Evolutionary conservation across 257 asterid species (phyloP), one percentile per base, ranked within the genome.

Genomic region (Nicotiana attenuata): DNA sequence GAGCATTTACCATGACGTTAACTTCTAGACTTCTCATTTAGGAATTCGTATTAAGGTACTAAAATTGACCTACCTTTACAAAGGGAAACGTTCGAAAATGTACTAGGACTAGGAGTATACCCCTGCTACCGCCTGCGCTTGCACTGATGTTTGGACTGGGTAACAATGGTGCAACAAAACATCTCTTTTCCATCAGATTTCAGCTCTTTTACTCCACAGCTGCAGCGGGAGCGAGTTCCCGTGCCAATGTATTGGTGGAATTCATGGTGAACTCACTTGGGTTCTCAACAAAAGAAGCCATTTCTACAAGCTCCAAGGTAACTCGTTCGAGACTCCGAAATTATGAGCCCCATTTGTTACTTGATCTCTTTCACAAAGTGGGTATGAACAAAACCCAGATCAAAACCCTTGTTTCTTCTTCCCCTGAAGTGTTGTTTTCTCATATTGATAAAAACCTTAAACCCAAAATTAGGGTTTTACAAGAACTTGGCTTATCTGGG

Each of bases 231-330:
- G 24, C 24, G 1, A 19, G 1, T 16, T 50, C 57, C 19, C 50
- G 47, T 85, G 59, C 59, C 0, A 5, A 65, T 65, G 5, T 2
- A 65, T 38, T 83, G 80, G 78, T 24, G 15, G 47, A 29, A 0
- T 65, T 59, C 59, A 29, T 86, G 24, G 57, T 76, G 0, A 41
- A 68, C 9, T 71, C 85, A 14, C 84, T 86, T 20, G 85, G 80
- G 5, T 84, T 84, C 82, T 83, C 87, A 47, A 24, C 68, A 50
- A 81, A 26, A 28, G 87, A 81, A 69, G 85, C 89, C 9, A n/a
- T 82, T 71, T 28, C 77, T 41, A 24, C 84, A 4, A 29, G 69
- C 3, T 3, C 45, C 28, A 84, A 33, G 82, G 29, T 83, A 71
- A 47, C 53, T 31, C 76, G 24, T 26, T 22, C 2, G 7, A 69